Base-by-base conservation (phyloP, 495 filamentous ascomycete genomes). In the Talaromyces ruber region DNA sequence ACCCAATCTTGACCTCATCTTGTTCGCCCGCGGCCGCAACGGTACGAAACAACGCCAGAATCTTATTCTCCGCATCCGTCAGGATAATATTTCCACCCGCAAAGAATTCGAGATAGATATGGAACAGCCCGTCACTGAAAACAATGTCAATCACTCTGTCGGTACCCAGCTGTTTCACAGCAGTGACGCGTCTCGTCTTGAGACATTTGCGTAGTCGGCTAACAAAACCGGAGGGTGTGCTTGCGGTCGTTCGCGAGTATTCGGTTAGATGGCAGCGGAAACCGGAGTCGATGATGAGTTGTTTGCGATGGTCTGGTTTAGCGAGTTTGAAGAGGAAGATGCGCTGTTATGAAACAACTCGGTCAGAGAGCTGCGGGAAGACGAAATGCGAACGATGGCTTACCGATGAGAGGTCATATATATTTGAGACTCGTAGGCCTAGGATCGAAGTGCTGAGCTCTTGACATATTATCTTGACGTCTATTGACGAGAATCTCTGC, bases 261-360 rank as follows among this genome's bases (percentile, higher is more conserved):
- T 85, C 83, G 4, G 93, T 97, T 62, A 97, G 81, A 73, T 98
- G 94, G 73, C 90, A 93, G 71, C 94, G 92, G 75, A 98, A 98
- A 50, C 94, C 94, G 11, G 91, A 93, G 69, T 98, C 94, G 68
- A 98, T 83, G 51, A 98, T 77, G 53, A 98, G 79, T 71, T 97
- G 93, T 66, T 93, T 87, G 68, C 89, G 88, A 67, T 84, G 81
- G 68, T 92, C 86, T 34, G 94, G 90, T 71, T 92, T 96, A 62
- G 93, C 87, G 62, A 88, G 82, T 71, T 97, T 97, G 74, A 98
- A 84, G 22, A 98, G 88, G 72, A 98, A 92, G 72, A 98, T 96
- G 65, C 93, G 89, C 79, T 88, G 63, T n/a, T n/a, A 51, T 29
- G 4, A 2, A n/a, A 22, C 25, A 26, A 22, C 9, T 12, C 12